Evolutionary conservation across 1,284 basidiomycete genomes (phyloP), one percentile per base, ranked within the genome.

Genomic region (Ustilago vetiveriae): DNA sequence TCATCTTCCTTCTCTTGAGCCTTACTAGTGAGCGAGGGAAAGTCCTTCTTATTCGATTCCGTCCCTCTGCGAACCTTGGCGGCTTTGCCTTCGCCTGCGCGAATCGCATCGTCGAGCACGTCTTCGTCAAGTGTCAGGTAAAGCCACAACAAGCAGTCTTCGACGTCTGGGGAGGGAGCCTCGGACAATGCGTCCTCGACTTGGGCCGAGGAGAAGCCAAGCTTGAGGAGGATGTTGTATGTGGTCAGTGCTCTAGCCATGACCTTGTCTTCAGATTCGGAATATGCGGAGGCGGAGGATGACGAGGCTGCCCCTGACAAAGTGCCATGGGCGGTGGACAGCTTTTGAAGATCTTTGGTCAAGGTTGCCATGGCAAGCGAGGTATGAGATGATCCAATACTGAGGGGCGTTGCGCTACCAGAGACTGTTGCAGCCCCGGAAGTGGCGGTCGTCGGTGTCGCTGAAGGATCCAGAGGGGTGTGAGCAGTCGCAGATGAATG

Each of bases 211-310:
- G 87, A 83, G 82, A 94, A 94, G 1, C 92, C 92, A n/a, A 95
- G 85, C 48, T 90, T 86, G 58, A 90, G 85, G n/a, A 98, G 85
- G 17, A 92, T 87, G 24, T 91, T 90, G 76, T 91, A 94, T 0
- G 90, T 90, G 30, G 91, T 86, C 19, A 88, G 92, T 8, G 95
- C 85, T 50, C 88, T 87, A 8, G 87, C 82, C 3, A 92, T 83
- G 3, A 86, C 83, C 80, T 92, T 95, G 14, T 76, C 48, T 23
- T 75, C 69, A 0, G 74, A 39, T 11, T 71, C 69, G 1, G 63
- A 29, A 37, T 49, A 72, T 10, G 52, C 69, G 2, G 56, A 52
- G 5, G 50, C 43, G 2, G 54, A 37, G 8, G 62, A 54, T 8
- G 52, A 41, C 1, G 62, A 51, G 21, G 43, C 35, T n/a, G 35